Conservation (phyloP, 1,139 yeast species). For the Magnusiomyces paraingens region DNA sequence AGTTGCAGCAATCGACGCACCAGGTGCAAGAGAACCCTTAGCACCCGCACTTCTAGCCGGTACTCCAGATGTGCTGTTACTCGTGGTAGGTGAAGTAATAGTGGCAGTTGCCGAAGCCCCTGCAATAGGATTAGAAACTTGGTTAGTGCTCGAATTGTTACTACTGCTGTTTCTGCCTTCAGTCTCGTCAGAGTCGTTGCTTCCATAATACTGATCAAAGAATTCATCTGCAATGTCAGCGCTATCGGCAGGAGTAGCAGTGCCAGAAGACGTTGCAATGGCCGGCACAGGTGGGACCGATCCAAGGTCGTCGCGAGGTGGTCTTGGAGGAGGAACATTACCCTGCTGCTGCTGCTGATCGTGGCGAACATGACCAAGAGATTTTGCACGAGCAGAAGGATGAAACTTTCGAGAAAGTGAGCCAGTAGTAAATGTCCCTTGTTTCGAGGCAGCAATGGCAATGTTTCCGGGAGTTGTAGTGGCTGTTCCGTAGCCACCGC, state of each 20-base stretch:
- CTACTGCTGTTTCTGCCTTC: conserved; percentile 6
- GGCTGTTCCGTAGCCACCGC: background rate
- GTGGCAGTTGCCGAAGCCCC: conserved; percentile 8
- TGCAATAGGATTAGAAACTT: background rate
- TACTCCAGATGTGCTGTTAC: conserved; percentile 8
- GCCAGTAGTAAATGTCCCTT: background rate
- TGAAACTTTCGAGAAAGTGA: conserved; percentile 34
- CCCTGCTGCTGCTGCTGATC: conserved; percentile 20
- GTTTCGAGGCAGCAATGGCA: background rate
- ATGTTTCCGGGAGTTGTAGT: background rate
- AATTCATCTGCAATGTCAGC: conserved; percentile 48
- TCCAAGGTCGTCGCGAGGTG: conserved; percentile 7
- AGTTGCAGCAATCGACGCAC: background rate
- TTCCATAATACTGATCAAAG: conserved; percentile 61
- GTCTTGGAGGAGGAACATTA: conserved; percentile 15
- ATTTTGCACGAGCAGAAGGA: conserved; percentile 85
- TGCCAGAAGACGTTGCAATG: background rate
- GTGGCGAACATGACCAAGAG: conserved; percentile 69
- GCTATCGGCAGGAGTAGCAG: conserved; percentile 36
- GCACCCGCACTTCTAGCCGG: conserved; percentile 3
- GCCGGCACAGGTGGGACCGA: conserved; percentile 31
- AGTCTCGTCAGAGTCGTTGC: conserved; percentile 19
- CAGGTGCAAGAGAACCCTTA: conserved; percentile 7
- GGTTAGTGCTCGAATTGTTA: conserved; percentile 10
- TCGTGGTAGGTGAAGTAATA: conserved; percentile 5